These are phyloP conservation scores for Gentiana dahurica DNA, from an alignment of 257 asterid species.

Conservation along the genomic window DNA sequence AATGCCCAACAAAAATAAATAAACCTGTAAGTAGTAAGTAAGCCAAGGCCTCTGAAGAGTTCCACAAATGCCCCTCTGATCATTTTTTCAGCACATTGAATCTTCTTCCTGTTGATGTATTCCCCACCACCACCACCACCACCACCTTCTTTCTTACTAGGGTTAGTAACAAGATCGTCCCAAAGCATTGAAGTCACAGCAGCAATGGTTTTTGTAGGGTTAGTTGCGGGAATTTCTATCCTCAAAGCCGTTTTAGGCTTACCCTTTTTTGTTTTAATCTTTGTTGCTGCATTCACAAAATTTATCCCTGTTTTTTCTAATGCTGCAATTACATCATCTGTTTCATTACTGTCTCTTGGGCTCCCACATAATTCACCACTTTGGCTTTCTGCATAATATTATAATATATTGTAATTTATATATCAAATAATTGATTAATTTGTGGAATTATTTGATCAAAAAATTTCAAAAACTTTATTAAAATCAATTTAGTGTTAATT, in stretches of 20 bases:
- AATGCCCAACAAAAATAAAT: too few species aligned
- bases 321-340: conserved; percentile 55
- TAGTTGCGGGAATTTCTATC: conserved; percentile 81
- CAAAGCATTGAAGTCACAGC: conserved; percentile 74
- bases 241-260: conserved; percentile 54
- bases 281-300: conserved; percentile 40
- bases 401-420: background rate
- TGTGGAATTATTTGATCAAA: too few species aligned
- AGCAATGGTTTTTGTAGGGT: conserved; percentile 66
- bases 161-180: conserved; percentile 68
- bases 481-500: too few species aligned
- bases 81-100: conserved; percentile 89
- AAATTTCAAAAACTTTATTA: too few species aligned
- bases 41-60: conserved; percentile 79
- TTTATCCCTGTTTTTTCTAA: conserved; percentile 56
- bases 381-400: conserved; percentile 28
- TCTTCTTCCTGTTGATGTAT: conserved; percentile 46
- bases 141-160: conserved; percentile 46
- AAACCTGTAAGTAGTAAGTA: conserved; percentile 77
- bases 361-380: conserved; percentile 40
- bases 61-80: conserved; percentile 90
- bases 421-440: too few species aligned
- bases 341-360: conserved; percentile 22
- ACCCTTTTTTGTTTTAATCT: conserved; percentile 37
- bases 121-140: conserved; percentile 40